Base-by-base conservation (phyloP, 169 alveolate genomes). In the Babesia ovata region DNA sequence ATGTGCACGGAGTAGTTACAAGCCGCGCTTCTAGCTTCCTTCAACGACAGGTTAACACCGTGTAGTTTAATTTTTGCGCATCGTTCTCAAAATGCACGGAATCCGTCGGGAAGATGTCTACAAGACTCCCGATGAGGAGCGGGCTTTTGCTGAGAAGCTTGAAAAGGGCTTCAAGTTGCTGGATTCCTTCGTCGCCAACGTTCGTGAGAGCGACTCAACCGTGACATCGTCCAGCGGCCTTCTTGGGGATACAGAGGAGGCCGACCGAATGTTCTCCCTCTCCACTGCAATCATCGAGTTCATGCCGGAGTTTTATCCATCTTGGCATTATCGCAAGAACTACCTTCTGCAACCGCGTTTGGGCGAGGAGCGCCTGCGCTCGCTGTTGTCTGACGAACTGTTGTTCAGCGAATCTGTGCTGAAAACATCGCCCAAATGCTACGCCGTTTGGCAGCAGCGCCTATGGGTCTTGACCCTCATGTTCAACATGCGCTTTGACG, bases 401-500 rank as follows among this genome's bases (percentile, higher is more conserved):
- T 4, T 24, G 10, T 42, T 58, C 19, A 63, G 70, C 21, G 67
- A 48, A 22, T 33, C 77, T 28, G 50, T 74, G 11, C 46, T 83
- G 29, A 83, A 83, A 70, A 56, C 45, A 14, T 13, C 88, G 3
- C 88, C 88, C 13, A 83, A 83, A 42, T 71, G 69, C 48, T 83
- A 74, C 63, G 75, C 85, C 24, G 63, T 75, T 9, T 83, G 90
- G 90, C 90, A 83, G 21, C 90, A 83, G 26, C 52, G 90, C 11
- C 54, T 83, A 10, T 75, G 85, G 86, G 48, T 75, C 1, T 16
- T 83, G 19, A 63, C 82, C 0, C 28, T 65, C 29, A 61, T 83
- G 26, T 73, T 83, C 33, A 83, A 44, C 66, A 3, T 59, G 52
- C 53, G 62, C 36, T 67, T 0, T 42, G 57, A 56, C 6, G 74